Evolutionary conservation across 495 filamentous ascomycete genomes (phyloP), one percentile per base, ranked within the genome.

Genomic region (Lasiosphaeris hirsuta): DNA sequence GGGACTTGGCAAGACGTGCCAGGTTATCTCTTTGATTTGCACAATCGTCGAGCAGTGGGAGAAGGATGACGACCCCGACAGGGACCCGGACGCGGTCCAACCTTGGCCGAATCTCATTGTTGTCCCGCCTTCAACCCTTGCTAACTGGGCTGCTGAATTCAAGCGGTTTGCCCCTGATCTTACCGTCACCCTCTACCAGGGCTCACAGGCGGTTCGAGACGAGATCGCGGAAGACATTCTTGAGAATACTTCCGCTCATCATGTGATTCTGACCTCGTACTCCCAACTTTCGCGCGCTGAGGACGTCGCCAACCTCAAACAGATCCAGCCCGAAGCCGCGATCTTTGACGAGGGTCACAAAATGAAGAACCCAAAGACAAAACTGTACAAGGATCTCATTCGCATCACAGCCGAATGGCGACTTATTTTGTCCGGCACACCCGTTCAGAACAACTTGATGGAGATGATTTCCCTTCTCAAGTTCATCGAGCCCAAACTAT

Each of bases 1-100:
- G 94, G 94, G 94, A 42, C 80, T 97, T 8, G 94, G 94, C 10
- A 98, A 98, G 76, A 98, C 94, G 0, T 96, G 91, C 62, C 92
- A 97, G 65, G 91, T 98, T 52, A 96, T 98, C 61, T 83, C 91
- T 0, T 92, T 97, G 68, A 80, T 98, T 18, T 86, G 92, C 4
- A 87, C 96, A 60, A 75, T 98, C 7, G 82, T 85, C 11, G 83
- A 90, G 61, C 83, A 63, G 3, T 69, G 67, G 41, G 59, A 63
- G n/a, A 18, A 35, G 7, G 56, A 58, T 7, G 50, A 56, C 11
- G 40, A 51, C 4, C 55, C 51, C 1, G 54, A 58, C 7, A 5
- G 2, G 23, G 23, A 30, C 23, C 2, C 5, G 23, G 23, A 30
- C 23, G 59, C 75, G 19, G 73, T 84, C 11, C 81, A 79, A 46